Evolutionary conservation across 345 rosid genomes (phyloP).

Genomic region (Cardamine resedifolia): DNA sequence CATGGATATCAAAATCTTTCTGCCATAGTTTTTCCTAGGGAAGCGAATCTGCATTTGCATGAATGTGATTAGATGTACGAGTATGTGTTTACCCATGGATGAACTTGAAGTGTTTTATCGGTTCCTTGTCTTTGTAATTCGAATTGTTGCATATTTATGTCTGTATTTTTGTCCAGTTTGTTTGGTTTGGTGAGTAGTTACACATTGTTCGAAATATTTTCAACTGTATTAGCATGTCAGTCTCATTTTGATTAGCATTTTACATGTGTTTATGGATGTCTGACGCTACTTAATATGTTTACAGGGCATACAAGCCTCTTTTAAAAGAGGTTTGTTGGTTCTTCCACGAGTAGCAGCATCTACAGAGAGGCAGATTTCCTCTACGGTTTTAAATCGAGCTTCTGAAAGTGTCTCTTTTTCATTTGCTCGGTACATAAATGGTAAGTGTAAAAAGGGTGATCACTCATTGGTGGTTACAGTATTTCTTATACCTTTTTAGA

Average conservation of each 20-base stretch:
- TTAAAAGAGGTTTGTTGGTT: no score
- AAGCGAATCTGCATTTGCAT: neutral
- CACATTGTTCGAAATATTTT: neutral
- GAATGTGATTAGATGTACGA: neutral
- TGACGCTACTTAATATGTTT: slow-evolving; percentile 4
- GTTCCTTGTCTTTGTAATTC: neutral
- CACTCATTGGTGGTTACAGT: slow-evolving; percentile 1
- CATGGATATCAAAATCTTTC: neutral
- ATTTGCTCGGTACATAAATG: slow-evolving; percentile 36
- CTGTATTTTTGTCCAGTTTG: no score
- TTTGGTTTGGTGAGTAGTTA: neutral
- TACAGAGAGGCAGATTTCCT: slow-evolving; percentile 34
- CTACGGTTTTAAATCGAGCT: slow-evolving; percentile 18
- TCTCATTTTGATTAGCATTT: neutral
- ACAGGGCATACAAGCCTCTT: no score
- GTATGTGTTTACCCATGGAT: neutral
- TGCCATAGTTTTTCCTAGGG: neutral
- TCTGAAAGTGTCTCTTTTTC: slow-evolving; percentile 34
- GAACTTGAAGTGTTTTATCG: neutral
- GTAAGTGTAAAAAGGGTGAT: slow-evolving; percentile 31
- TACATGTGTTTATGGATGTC: slow-evolving; percentile 15
- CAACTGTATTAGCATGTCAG: neutral
- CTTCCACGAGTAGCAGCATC: slow-evolving; percentile 32
- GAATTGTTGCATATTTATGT: neutral
- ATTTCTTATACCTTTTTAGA: neutral